These are phyloP conservation scores for Myriosclerotinia scirpicola DNA, from an alignment of 2,329 filamentous ascomycete genomes.

Conservation along the genomic window DNA sequence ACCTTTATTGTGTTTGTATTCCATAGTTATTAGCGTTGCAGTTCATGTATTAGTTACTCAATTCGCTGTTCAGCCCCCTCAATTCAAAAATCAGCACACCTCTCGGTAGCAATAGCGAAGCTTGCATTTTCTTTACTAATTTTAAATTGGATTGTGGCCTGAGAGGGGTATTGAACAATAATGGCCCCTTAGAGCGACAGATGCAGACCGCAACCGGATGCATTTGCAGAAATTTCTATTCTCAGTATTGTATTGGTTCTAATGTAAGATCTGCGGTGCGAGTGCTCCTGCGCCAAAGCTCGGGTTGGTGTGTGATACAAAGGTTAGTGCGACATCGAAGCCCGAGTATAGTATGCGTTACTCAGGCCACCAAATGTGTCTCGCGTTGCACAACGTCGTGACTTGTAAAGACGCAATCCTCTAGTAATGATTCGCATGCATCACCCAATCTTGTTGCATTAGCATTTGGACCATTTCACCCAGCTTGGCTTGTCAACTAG, in stretches of 20 bases:
- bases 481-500: neutral
- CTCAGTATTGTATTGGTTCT: conserved; percentile 9
- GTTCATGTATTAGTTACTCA: conserved; percentile 4
- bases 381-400: neutral
- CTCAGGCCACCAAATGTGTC: neutral
- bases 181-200: neutral
- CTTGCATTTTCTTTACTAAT: neutral
- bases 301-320: neutral
- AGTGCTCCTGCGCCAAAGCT: neutral
- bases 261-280: neutral
- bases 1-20: conserved; percentile 4
- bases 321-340: neutral
- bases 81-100: neutral
- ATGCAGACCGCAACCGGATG: neutral
- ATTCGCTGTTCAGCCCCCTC: neutral
- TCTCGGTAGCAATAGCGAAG: neutral
- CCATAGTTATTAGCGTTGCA: neutral
- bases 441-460: neutral
- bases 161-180: neutral
- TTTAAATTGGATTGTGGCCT: neutral
- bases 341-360: neutral
- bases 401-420: neutral
- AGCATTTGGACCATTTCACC: neutral
- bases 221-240: neutral
- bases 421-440: neutral